Evolutionary conservation across 2,329 filamentous ascomycete species (phyloP), one percentile per base, ranked within the genome.

Genomic region (Penicillium corylophilum): DNA sequence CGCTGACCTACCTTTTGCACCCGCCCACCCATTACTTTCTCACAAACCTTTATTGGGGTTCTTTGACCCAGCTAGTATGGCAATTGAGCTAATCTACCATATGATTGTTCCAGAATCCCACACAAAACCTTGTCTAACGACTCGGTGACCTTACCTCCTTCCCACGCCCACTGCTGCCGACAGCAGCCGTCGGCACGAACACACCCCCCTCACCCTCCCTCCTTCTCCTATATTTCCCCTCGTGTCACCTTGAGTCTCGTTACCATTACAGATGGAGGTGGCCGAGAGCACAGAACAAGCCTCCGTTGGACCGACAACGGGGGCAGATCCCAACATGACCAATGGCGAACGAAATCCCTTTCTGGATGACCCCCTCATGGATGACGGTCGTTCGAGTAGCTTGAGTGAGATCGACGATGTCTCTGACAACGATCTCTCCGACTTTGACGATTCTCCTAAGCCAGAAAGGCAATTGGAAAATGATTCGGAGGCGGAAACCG

Each of bases 401-500:
- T 80, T 97, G 63, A 96, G 90, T 75, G 93, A 96, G 64, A 89
- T 95, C 50, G 91, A 92, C 66, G 89, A 95, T 64, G 86, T 89
- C 56, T 81, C 78, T 39, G 87, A 89, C 46, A 84, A 88, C 57
- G 87, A 81, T 44, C 74, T 74, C 3, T 74, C 74, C 12, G 76
- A 87, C 47, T 82, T 82, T 54, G 79, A 72, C 64, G 72, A 69
- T 51, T 74, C 66, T 16, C 55, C 56, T 48, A 72, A 60, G 61
- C 78, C 79, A 8, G 77, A 80, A 60, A 82, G 77, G 61, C 76
- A 81, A 52, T 83, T 84, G 28, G 82, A 86, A 46, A 80, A 81
- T 49, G 85, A 88, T 63, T 87, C 92, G 3, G 93, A 97, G 73
- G 93, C 93, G 29, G 93, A 96, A 74, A 97, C 93, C 1, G 92